These are phyloP conservation scores for Sonneratia alba DNA, from an alignment of 345 rosid species.

Conservation along the genomic window DNA sequence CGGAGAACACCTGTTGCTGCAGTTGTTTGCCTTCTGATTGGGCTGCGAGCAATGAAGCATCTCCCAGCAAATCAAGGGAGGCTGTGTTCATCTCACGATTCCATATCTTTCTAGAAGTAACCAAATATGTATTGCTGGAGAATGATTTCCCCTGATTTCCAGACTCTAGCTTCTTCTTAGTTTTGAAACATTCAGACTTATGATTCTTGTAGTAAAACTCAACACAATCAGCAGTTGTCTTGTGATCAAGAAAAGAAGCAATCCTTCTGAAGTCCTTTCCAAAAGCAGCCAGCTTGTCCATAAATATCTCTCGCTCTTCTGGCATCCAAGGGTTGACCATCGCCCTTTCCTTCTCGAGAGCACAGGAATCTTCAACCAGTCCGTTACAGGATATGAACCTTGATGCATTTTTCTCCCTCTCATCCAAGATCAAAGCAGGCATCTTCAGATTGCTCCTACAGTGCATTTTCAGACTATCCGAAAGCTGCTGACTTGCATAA, in stretches of 20 bases:
- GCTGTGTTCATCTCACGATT: conserved; percentile 57
- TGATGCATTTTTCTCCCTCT: conserved; percentile 49
- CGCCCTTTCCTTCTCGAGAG: conserved; percentile 74
- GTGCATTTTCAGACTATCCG: conserved; percentile 35
- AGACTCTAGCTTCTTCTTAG: conserved; percentile 52
- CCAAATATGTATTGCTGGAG: conserved; percentile 45
- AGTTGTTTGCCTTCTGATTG: conserved; percentile 36
- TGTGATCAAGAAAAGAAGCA: conserved; percentile 76
- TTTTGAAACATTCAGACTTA: conserved; percentile 80
- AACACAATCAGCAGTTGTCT: conserved; percentile 92
- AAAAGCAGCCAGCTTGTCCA: conserved; percentile 53
- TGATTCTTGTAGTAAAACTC: conserved; percentile 97
- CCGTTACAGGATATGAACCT: conserved; percentile 72
- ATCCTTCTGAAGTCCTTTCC: conserved; percentile 88
- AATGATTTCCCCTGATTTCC: conserved; percentile 46
- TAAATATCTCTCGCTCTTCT: conserved; percentile 71
- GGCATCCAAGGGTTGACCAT: conserved; percentile 83
- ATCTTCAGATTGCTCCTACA: conserved; percentile 60
- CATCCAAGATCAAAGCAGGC: conserved; percentile 85
- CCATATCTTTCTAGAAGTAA: conserved; percentile 63
- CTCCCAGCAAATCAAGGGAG: conserved; percentile 71
- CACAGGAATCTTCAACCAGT: conserved; percentile 83
- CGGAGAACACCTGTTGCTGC: conserved; percentile 27
- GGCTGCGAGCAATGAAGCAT: conserved; percentile 70
- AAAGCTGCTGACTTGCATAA: conserved; percentile 49